Conservation (phyloP, 2,329 filamentous ascomycete species). For the Fusarium nurragi region DNA sequence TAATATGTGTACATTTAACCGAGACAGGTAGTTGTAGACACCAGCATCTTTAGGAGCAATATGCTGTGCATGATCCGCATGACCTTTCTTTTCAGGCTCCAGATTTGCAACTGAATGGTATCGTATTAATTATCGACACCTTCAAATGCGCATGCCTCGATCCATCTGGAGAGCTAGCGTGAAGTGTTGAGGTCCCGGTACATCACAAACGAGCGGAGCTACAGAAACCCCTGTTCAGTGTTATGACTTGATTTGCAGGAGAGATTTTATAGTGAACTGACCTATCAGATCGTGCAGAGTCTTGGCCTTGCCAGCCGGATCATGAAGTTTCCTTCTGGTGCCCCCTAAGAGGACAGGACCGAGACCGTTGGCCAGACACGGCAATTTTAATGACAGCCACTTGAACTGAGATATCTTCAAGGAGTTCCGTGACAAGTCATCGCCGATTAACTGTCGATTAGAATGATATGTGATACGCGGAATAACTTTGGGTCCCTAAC, state of each 20-base stretch:
- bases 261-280: neutral
- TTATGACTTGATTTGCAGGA: neutral
- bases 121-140: neutral
- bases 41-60: neutral
- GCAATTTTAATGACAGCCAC: neutral
- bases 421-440: neutral
- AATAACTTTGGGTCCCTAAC: conserved; percentile 9
- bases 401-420: neutral
- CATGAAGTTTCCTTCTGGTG: neutral
- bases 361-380: neutral
- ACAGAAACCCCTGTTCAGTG: conserved; percentile 7
- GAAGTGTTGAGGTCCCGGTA: conserved; percentile 15
- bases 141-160: neutral
- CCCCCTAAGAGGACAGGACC: neutral
- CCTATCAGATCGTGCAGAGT: conserved; percentile 9
- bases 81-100: neutral
- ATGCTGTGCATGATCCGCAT: neutral
- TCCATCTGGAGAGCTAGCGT: neutral
- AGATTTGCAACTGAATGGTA: neutral
- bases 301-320: neutral
- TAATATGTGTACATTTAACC: neutral
- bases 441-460: neutral
- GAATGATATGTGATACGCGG: neutral
- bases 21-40: neutral
- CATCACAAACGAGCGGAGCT: neutral